Evolutionary conservation across 495 filamentous ascomycete genomes (phyloP), one percentile per base, ranked within the genome.

Genomic region (Penicillium daleae): DNA sequence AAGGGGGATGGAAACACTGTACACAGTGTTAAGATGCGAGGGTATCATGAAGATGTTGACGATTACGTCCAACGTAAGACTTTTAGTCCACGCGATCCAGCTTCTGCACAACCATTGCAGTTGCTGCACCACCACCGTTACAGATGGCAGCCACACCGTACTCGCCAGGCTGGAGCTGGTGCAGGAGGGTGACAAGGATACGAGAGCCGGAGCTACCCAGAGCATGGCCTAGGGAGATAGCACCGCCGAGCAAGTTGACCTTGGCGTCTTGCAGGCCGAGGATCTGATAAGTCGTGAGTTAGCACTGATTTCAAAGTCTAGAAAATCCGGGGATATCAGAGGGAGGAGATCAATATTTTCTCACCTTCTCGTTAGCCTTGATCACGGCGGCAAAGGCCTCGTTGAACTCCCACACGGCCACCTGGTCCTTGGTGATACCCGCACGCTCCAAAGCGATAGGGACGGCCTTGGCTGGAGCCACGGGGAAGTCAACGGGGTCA

Each of bases 341-440:
- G 21, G 46, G 4, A 33, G 3, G 3, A 33, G 26, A 7, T 32
- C 22, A 48, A 63, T 6, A 17, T 12, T 35, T 26, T 66, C 74
- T 76, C 69, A 90, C 90, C 87, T 95, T 90, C 68, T 92, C 90
- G 66, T 97, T 97, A 9, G 94, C 94, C 74, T 93, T 93, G 76
- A 97, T 96, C 15, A 97, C 94, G 0, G 91, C 94, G 15, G 94
- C 94, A 74, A 99, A 99, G 0, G 95, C 95, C 74, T 99, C 95
- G 74, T 99, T 99, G 77, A 99, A 95, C 75, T 99, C 95, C 93
- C 94, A 97, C 3, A 97, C 78, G 3, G 93, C 87, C 22, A 99
- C 90, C 66, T 99, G 89, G 26, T 95, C 88, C 77, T 91, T 89
- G 51, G 85, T 89, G 63, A 99, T 92, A 8, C 94, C 93, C 2